phyloP scores from a whole-genome alignment of 2,329 filamentous ascomycete genomes.

The Reticulascus tulasneorum region DNA sequence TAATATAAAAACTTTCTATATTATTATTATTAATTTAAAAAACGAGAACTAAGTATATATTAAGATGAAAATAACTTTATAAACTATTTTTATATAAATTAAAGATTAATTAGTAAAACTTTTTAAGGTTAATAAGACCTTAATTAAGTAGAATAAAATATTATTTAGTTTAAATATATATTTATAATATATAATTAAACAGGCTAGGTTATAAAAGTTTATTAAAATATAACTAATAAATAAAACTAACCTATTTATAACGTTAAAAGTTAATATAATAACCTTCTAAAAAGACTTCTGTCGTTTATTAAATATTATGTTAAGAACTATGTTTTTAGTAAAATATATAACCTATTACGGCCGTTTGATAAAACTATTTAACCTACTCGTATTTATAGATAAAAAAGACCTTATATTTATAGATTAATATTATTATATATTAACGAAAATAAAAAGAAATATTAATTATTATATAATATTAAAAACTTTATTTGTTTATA shows the following conservation, averaged over 20 bases:
- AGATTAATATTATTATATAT: not conserved
- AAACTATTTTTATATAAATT: slow-evolving; percentile 23
- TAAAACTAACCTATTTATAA: slow-evolving; percentile 4
- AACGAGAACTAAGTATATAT: slow-evolving; percentile 16
- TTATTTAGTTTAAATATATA: not conserved
- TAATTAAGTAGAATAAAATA: not conserved
- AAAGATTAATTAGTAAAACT: slow-evolving; percentile 17
- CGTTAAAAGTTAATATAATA: not conserved
- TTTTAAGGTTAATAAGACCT: slow-evolving; percentile 15
- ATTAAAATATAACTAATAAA: not conserved
- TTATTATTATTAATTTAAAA: slow-evolving; percentile 7
- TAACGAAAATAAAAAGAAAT: not conserved
- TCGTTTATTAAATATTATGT: too few relatives aligned
- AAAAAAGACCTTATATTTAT: not conserved
- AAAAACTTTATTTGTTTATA: not conserved
- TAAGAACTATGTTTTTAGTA: too few relatives aligned
- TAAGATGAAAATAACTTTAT: slow-evolving; percentile 19
- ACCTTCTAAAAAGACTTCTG: not conserved
- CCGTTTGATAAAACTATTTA: not conserved
- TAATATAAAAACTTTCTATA: slow-evolving; percentile 7
- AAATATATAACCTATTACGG: too few relatives aligned
- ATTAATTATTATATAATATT: not conserved
- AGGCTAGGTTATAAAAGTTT: slow-evolving; percentile 4
- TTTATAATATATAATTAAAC: not conserved
- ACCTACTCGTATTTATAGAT: not conserved